Percentiles rank a stretch among this genome's conserved stretches.
Conservation (phyloP, 2,329 filamentous ascomycete genomes). For the Talaromyces sp. region DNA sequence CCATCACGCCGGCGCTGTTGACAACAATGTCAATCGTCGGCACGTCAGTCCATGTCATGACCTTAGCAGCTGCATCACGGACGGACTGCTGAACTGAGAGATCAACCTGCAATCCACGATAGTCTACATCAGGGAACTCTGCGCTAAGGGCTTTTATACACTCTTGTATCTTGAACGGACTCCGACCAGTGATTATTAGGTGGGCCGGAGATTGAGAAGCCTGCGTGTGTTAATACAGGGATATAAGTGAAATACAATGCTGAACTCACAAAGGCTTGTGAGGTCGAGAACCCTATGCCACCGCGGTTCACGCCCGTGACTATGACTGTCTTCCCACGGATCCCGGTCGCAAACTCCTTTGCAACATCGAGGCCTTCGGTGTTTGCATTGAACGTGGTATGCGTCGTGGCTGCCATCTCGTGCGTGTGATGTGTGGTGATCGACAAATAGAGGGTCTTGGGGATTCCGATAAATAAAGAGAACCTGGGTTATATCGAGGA, state of each 20-base stretch:
- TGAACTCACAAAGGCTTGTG: conserved; percentile 30
- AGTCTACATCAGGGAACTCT: conserved; percentile 12
- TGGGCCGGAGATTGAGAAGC: conserved; percentile 14
- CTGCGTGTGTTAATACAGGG: conserved; percentile 9
- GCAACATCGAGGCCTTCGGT: not conserved
- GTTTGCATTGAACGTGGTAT: not conserved
- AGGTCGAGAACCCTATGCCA: conserved; percentile 31
- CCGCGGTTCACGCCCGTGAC: conserved; percentile 31
- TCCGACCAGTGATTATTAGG: conserved; percentile 14
- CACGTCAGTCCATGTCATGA: conserved; percentile 23
- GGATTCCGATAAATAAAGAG: not conserved
- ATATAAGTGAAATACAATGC: not conserved
- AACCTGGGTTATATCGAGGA: not conserved
- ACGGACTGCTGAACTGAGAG: conserved; percentile 27
- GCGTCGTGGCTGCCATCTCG: not conserved
- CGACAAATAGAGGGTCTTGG: not conserved
- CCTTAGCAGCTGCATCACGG: conserved; percentile 24
- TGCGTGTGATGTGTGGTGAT: not conserved
- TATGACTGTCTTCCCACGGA: conserved; percentile 16
- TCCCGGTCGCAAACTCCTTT: not conserved
- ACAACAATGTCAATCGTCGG: conserved; percentile 36
- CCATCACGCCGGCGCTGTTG: conserved; percentile 43
- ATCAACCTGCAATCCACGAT: conserved; percentile 27
- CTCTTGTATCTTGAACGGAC: conserved; percentile 6
- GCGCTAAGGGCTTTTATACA: conserved; percentile 12